These are phyloP conservation scores for Wickerhamomyces chaumierensis DNA, from an alignment of 805 yeast genomes.

Conservation along the genomic window DNA sequence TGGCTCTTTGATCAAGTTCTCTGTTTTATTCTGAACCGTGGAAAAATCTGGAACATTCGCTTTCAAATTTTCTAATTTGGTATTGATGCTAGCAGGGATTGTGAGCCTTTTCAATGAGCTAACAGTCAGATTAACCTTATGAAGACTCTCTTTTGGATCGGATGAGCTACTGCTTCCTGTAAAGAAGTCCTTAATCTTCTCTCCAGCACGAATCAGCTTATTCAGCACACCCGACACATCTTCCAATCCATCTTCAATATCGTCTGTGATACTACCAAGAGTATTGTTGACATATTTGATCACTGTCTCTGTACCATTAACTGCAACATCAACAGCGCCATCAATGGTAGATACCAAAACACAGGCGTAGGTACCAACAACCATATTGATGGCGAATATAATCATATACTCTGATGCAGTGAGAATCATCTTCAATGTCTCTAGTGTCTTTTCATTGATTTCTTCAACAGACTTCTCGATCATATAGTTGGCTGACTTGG, in stretches of 20 bases:
- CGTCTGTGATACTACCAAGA: conserved; percentile 39
- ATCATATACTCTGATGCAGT: conserved; percentile 49
- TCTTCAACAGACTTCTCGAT: conserved; percentile 35
- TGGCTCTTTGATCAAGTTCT: conserved; percentile 43
- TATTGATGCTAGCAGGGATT: conserved; percentile 57
- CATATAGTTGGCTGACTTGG: conserved; percentile 42
- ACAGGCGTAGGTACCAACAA: conserved; percentile 83
- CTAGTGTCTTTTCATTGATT: conserved; percentile 34
- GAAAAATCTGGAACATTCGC: conserved; percentile 54
- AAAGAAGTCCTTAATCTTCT: conserved; percentile 45
- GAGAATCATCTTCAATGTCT: conserved; percentile 33
- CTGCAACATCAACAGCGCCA: conserved; percentile 61
- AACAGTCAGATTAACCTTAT: conserved; percentile 48
- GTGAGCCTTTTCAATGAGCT: conserved; percentile 40
- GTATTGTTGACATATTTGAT: conserved; percentile 53
- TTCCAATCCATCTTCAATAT: conserved; percentile 53
- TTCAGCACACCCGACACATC: conserved; percentile 51
- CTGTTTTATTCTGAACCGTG: conserved; percentile 48
- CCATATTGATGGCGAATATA: conserved; percentile 55
- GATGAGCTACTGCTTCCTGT: conserved; percentile 27
- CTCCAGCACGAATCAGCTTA: conserved; percentile 37
- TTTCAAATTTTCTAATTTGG: conserved; percentile 39
- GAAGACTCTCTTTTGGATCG: conserved; percentile 20
- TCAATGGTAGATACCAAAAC: conserved; percentile 62
- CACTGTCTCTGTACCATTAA: conserved; percentile 59